phyloP scores from a whole-genome alignment of 345 rosid genomes.

The Psidium guajava region DNA sequence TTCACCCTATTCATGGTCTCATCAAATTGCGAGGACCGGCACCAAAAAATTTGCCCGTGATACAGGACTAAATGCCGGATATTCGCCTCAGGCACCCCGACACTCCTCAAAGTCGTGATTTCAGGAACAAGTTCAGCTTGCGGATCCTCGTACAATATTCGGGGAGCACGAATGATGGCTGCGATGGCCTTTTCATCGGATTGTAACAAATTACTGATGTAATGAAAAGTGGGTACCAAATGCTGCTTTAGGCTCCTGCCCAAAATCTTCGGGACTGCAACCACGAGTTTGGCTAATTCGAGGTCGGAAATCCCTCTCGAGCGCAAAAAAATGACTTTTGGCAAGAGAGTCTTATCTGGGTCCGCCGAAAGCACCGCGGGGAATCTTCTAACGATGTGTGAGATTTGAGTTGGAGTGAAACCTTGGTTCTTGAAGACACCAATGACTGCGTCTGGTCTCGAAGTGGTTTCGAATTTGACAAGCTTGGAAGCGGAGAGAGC shows the following conservation, averaged over 20 bases:
- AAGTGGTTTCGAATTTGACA: conserved; percentile 4
- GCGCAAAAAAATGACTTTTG: conserved; percentile 17
- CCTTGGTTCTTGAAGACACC: conserved; percentile 6
- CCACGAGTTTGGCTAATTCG: conserved; percentile 1
- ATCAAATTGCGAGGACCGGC: not conserved
- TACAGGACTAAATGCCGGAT: not conserved
- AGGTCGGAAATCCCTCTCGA: conserved; percentile 21
- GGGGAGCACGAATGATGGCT: not conserved
- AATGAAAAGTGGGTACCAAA: conserved; percentile 14
- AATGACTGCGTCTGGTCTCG: conserved; percentile 7
- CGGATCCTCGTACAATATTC: not conserved
- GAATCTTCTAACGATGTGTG: not conserved
- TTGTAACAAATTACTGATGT: not conserved
- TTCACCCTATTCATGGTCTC: conserved; percentile 5
- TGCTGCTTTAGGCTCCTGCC: conserved; percentile 11
- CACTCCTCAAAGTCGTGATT: not conserved
- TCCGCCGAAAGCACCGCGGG: not conserved
- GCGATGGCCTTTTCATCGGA: not conserved
- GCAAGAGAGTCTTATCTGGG: conserved; percentile 11
- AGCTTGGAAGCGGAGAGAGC: conserved; percentile 10
- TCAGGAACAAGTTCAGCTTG: not conserved
- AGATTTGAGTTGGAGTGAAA: conserved; percentile 14
- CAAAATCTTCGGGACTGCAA: not conserved
- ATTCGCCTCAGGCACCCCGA: conserved; percentile 9
- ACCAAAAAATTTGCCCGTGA: not conserved